A percentile compares a stretch with the other conserved stretches of the same genome.
Conservation (phyloP, 2,329 filamentous ascomycete genomes). For the Cladophialophora carrionii region DNA sequence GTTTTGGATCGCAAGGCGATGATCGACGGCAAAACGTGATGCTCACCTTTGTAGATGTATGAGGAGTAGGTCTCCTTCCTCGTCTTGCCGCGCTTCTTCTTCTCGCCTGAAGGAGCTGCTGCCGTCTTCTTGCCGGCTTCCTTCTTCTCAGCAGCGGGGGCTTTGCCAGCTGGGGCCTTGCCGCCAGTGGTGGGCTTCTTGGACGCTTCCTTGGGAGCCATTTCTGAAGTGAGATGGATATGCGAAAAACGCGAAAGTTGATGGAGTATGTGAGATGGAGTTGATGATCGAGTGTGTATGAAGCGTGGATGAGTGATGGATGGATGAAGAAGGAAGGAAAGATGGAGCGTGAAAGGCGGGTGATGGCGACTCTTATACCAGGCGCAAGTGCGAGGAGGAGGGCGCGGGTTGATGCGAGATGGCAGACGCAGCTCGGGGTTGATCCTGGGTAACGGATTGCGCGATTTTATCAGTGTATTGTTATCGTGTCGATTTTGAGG, state of each 20-base stretch:
- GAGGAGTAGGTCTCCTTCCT: slow-evolving; percentile 99
- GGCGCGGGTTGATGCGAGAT: slow-evolving; percentile 50
- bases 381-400: slow-evolving; percentile 43
- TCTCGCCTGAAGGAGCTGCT: slow-evolving; percentile 84
- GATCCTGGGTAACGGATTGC: slow-evolving; percentile 34
- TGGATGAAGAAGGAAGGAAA: slow-evolving; percentile 40
- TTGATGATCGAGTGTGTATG: slow-evolving; percentile 36
- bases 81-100: slow-evolving; percentile 99
- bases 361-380: slow-evolving; percentile 53
- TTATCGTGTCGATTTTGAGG: slow-evolving; percentile 35
- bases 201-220: slow-evolving; percentile 97
- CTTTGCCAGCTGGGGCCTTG: slow-evolving; percentile 79
- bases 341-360: slow-evolving; percentile 47
- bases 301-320: slow-evolving; percentile 43
- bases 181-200: slow-evolving; percentile 94
- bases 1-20: slow-evolving; percentile 33
- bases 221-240: slow-evolving; percentile 60
- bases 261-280: slow-evolving; percentile 37
- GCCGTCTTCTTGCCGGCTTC: slow-evolving; percentile 98
- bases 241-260: slow-evolving; percentile 38
- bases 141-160: slow-evolving; percentile 95
- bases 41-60: slow-evolving; percentile 99
- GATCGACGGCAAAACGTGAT: slow-evolving; percentile 33
- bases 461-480: slow-evolving; percentile 35
- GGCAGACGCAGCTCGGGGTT: slow-evolving; percentile 31